Conservation (phyloP, 352 stramenopile genomes). For the Pythium aristosporum region DNA sequence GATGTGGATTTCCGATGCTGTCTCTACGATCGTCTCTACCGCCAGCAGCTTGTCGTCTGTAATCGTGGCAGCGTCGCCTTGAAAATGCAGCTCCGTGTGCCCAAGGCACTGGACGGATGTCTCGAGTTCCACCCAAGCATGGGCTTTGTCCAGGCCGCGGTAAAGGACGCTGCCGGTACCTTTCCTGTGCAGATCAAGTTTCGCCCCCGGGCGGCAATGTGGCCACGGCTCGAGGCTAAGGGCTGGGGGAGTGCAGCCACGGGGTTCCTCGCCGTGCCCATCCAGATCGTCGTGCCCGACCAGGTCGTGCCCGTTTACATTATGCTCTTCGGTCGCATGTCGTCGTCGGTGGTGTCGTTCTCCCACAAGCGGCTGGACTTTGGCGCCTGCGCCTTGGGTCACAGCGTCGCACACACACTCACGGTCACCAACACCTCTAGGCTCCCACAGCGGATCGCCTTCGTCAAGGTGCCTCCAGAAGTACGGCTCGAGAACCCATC, state of each 20-base stretch:
- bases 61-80: slow-evolving; percentile 90
- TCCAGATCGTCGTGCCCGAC: slow-evolving; percentile 53
- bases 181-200: slow-evolving; percentile 59
- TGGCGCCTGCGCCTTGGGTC: slow-evolving; percentile 47
- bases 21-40: slow-evolving; percentile 86
- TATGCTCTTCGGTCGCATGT: slow-evolving; percentile 41
- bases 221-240: slow-evolving; percentile 25
- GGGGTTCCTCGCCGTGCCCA: slow-evolving; percentile 31
- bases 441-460: slow-evolving; percentile 63
- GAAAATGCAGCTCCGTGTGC: slow-evolving; percentile 75
- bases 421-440: slow-evolving; percentile 45
- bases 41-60: slow-evolving; percentile 66
- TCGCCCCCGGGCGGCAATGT: slow-evolving; percentile 26
- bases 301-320: slow-evolving; percentile 67
- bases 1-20: slow-evolving; percentile 83
- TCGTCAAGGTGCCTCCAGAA: slow-evolving; percentile 54
- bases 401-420: slow-evolving; percentile 38
- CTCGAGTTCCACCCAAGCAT: slow-evolving; percentile 85
- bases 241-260: slow-evolving; percentile 11
- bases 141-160: slow-evolving; percentile 73
- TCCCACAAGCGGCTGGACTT: slow-evolving; percentile 41
- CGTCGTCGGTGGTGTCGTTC: slow-evolving; percentile 30
- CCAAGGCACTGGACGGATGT: slow-evolving; percentile 51
- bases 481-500: slow-evolving; percentile 37
- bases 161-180: slow-evolving; percentile 16